phyloP scores from a whole-genome alignment of 768 basidiomycete species.

The Auricularia sp. region DNA sequence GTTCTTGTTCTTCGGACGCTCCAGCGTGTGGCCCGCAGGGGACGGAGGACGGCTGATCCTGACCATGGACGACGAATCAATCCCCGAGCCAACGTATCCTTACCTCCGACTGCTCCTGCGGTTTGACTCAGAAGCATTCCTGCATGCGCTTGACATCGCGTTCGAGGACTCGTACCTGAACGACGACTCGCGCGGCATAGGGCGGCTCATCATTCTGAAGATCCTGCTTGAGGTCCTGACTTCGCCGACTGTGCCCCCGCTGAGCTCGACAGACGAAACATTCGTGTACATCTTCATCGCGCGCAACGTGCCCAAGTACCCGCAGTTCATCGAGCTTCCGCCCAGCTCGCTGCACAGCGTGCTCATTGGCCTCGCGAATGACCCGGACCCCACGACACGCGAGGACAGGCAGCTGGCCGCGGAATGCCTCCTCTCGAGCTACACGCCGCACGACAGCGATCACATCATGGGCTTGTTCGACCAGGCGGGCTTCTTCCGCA shows the following conservation, averaged over 20 bases:
- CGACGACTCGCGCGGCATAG: slow-evolving; percentile 53
- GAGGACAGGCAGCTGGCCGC: slow-evolving; percentile 94
- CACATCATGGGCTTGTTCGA: slow-evolving; percentile 61
- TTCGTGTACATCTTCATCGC: slow-evolving; percentile 94
- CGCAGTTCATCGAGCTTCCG: slow-evolving; percentile 66
- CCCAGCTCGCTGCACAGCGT: slow-evolving; percentile 63
- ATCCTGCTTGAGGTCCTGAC: slow-evolving; percentile 69
- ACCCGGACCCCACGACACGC: slow-evolving; percentile 62
- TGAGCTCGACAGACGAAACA: slow-evolving; percentile 55
- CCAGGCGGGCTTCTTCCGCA: slow-evolving; percentile 80
- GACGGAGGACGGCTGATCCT: slow-evolving; percentile 63
- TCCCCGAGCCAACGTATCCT: slow-evolving; percentile 77
- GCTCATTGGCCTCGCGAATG: slow-evolving; percentile 66
- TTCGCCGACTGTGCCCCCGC: slow-evolving; percentile 32
- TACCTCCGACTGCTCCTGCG: slow-evolving; percentile 74
- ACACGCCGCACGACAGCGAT: slow-evolving; percentile 73
- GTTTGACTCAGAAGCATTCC: slow-evolving; percentile 88
- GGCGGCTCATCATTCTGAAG: slow-evolving; percentile 72
- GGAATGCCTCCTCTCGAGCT: slow-evolving; percentile 86
- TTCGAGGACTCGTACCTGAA: slow-evolving; percentile 92
- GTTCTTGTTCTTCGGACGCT: slow-evolving; percentile 78
- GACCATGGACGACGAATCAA: slow-evolving; percentile 64
- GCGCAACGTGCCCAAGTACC: slow-evolving; percentile 93
- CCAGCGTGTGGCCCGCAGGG: slow-evolving; percentile 66
- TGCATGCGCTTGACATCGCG: slow-evolving; percentile 87